Evolutionary conservation across 192 early-diverging fungal genomes (phyloP).

Genomic region (Lobosporangium transversale): DNA sequence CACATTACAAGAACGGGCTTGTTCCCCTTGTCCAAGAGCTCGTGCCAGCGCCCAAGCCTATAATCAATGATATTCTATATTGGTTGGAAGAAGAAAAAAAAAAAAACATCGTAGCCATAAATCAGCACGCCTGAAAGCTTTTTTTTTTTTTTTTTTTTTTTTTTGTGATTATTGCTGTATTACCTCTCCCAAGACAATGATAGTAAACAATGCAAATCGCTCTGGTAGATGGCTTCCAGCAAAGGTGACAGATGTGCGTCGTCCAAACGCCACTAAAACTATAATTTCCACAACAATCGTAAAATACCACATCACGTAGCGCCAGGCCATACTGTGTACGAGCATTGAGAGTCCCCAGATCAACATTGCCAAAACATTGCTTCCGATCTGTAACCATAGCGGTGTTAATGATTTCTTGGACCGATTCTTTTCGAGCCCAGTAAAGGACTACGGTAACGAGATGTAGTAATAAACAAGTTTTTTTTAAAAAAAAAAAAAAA

Average conservation of each 20-base stretch:
- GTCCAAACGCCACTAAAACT: slow-evolving; percentile 51
- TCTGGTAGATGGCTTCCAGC: slow-evolving; percentile 63
- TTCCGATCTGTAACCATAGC: slow-evolving; percentile 51
- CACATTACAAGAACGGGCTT: slow-evolving; percentile 25
- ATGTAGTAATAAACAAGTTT: background rate
- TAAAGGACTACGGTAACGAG: slow-evolving; percentile 13
- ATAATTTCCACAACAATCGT: slow-evolving; percentile 52
- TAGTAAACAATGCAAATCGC: slow-evolving; percentile 55
- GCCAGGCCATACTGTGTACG: slow-evolving; percentile 33
- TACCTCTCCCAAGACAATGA: slow-evolving; percentile 59
- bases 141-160: no score
- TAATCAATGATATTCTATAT: slow-evolving; percentile 37
- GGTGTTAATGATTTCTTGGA: slow-evolving; percentile 51
- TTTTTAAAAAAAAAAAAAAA: background rate
- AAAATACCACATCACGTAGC: slow-evolving; percentile 57
- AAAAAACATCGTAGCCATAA: background rate
- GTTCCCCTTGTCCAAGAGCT: slow-evolving; percentile 14
- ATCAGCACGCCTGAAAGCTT: no score
- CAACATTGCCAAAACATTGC: slow-evolving; percentile 55
- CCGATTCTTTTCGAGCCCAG: slow-evolving; percentile 26
- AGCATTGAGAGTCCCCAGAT: slow-evolving; percentile 56
- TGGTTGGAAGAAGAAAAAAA: background rate
- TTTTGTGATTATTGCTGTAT: no score
- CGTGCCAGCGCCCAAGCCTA: slow-evolving; percentile 28
- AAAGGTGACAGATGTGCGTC: slow-evolving; percentile 55